Conservation (phyloP, 345 rosid genomes). For the Cardiospermum halicacabum region DNA sequence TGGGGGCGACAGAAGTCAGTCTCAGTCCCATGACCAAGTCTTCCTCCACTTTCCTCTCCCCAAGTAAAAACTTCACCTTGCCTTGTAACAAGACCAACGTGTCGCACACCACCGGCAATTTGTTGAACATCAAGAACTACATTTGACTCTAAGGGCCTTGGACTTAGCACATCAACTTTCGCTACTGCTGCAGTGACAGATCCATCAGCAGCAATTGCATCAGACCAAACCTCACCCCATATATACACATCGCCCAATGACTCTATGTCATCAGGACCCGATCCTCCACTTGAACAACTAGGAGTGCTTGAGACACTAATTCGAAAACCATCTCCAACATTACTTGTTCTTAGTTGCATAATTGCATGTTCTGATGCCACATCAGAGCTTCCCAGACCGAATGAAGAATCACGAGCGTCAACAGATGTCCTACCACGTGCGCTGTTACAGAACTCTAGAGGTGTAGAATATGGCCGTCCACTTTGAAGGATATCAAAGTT, state of each 20-base stretch:
- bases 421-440: conserved; percentile 55
- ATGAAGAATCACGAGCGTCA: conserved; percentile 47
- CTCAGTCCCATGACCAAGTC: conserved; percentile 88
- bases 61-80: conserved; percentile 98
- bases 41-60: conserved; percentile 98
- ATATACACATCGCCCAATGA: conserved; percentile 90
- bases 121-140: conserved; percentile 98
- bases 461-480: conserved; percentile 44
- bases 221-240: conserved; percentile 96
- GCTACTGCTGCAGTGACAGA: conserved; percentile 25
- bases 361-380: conserved; percentile 74
- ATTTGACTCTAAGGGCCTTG: conserved; percentile 78
- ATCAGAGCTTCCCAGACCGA: conserved; percentile 57
- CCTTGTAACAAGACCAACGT: conserved; percentile 81
- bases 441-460: conserved; percentile 44
- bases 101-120: conserved; percentile 81
- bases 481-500: conserved; percentile 42
- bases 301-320: conserved; percentile 94
- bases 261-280: conserved; percentile 99
- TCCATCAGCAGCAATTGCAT: conserved; percentile 67
- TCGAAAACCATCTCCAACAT: conserved; percentile 81
- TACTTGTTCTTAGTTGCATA: conserved; percentile 88
- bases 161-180: conserved; percentile 58
- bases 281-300: conserved; percentile 88
- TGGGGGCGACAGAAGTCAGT: conserved; percentile 60